phyloP scores from a whole-genome alignment of 441 rosid genomes.

The Gossypium aridum region DNA sequence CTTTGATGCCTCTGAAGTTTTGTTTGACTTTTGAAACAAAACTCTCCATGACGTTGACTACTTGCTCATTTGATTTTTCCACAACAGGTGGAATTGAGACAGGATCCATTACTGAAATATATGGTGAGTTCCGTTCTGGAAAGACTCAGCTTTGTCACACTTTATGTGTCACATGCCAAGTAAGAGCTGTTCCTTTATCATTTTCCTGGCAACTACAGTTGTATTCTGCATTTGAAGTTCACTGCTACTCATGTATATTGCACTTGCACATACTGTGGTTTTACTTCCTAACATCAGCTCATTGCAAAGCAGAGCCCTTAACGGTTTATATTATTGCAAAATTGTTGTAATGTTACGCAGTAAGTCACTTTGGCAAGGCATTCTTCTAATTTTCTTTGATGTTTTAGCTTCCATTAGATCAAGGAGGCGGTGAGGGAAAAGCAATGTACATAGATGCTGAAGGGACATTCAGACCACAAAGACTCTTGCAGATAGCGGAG shows the following conservation, averaged over 20 bases:
- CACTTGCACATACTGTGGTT: not conserved
- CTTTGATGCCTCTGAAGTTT: not conserved
- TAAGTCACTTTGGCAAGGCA: not conserved
- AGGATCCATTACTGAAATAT: constrained; percentile 93
- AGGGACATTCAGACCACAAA: constrained; percentile 95
- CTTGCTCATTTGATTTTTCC: constrained; percentile 13
- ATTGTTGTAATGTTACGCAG: not conserved
- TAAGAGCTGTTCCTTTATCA: constrained; percentile 21
- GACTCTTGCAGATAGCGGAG: constrained; percentile 91
- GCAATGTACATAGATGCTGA: constrained; percentile 99
- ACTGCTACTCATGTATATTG: not conserved
- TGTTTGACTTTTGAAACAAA: not conserved
- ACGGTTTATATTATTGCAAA: not conserved
- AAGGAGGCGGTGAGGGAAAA: constrained; percentile 98
- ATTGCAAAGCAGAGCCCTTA: constrained; percentile 1
- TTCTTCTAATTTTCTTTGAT: constrained; percentile 10
- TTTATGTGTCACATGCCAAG: constrained; percentile 95
- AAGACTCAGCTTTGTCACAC: constrained; percentile 99
- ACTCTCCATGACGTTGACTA: not conserved
- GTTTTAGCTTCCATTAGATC: constrained; percentile 91
- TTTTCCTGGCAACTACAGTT: not conserved
- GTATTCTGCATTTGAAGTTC: not conserved
- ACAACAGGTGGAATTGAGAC: constrained; percentile 86
- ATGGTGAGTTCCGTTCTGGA: constrained; percentile 96
- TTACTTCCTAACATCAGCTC: not conserved